Conservation (phyloP, 169 alveolate species). For the Plasmodium gonderi region DNA sequence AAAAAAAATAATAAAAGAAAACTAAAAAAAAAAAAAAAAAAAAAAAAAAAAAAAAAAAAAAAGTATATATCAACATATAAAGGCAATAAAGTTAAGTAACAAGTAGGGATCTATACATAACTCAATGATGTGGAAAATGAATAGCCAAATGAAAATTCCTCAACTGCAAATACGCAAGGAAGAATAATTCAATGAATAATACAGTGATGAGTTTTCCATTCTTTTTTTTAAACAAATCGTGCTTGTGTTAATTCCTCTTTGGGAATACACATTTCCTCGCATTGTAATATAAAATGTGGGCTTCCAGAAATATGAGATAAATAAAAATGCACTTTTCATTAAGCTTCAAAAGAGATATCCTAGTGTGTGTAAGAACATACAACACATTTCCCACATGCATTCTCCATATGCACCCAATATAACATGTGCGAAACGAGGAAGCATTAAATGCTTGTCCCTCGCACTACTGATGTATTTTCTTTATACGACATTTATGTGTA, state of each 20-base stretch:
- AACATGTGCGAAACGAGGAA: constrained; percentile 3
- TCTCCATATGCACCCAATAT: neutral
- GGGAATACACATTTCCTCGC: neutral
- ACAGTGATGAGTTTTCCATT: neutral
- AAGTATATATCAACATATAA: too few relatives aligned
- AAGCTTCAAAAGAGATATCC: neutral
- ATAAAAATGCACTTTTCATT: neutral
- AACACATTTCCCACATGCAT: neutral
- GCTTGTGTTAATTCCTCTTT: neutral
- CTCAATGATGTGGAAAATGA: neutral
- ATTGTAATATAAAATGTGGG: neutral
- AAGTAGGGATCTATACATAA: neutral
- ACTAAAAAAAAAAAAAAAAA: too few relatives aligned
- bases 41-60: too few relatives aligned
- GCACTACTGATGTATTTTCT: constrained; percentile 28
- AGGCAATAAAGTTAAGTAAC: too few relatives aligned
- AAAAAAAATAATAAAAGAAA: too few relatives aligned
- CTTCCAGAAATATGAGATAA: neutral
- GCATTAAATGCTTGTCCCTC: constrained; percentile 6
- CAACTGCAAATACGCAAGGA: neutral
- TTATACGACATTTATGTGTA: neutral
- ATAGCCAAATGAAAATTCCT: neutral
- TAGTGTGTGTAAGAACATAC: neutral
- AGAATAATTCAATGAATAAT: neutral
- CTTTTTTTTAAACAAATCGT: neutral